Evolutionary conservation across 176 grass and related monocot genomes (phyloP).

Genomic region (Zoysia japonica): DNA sequence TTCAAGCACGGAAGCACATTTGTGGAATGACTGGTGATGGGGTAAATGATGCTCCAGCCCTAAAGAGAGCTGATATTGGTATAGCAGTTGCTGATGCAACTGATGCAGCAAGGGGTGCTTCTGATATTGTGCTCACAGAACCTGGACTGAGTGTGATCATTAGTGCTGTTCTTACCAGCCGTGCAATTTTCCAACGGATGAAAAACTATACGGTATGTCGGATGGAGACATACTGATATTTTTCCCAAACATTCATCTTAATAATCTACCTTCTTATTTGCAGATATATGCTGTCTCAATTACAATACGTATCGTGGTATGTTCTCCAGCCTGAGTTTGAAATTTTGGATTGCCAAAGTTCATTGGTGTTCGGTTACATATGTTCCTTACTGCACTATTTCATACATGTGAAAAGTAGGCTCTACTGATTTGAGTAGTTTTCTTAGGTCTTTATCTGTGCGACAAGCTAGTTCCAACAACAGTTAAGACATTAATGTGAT

Average conservation of each 20-base stretch:
- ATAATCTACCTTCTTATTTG: background rate
- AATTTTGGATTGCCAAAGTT: background rate
- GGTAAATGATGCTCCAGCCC: constrained; percentile 38
- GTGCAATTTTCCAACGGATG: constrained; percentile 37
- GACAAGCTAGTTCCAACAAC: background rate
- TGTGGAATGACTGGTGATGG: constrained; percentile 47
- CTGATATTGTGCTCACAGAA: constrained; percentile 36
- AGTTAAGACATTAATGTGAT: background rate
- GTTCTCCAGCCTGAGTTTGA: background rate
- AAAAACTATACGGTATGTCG: constrained; percentile 39
- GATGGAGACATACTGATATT: background rate
- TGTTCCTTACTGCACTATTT: background rate
- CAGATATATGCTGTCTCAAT: constrained; percentile 64
- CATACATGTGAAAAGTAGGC: no score
- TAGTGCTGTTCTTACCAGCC: constrained; percentile 35
- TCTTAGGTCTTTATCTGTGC: no score
- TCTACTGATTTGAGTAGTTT: no score
- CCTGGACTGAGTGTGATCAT: constrained; percentile 43
- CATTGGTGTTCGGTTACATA: background rate
- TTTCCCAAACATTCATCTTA: constrained; percentile 10
- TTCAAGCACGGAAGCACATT: constrained; percentile 35
- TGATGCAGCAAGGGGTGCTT: constrained; percentile 40
- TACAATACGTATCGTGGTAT: constrained; percentile 58
- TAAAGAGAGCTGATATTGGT: constrained; percentile 41
- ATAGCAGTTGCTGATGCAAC: constrained; percentile 40